These are phyloP conservation scores for Onygenales sp. DNA, from an alignment of 2,329 filamentous ascomycete genomes.

Conservation along the genomic window DNA sequence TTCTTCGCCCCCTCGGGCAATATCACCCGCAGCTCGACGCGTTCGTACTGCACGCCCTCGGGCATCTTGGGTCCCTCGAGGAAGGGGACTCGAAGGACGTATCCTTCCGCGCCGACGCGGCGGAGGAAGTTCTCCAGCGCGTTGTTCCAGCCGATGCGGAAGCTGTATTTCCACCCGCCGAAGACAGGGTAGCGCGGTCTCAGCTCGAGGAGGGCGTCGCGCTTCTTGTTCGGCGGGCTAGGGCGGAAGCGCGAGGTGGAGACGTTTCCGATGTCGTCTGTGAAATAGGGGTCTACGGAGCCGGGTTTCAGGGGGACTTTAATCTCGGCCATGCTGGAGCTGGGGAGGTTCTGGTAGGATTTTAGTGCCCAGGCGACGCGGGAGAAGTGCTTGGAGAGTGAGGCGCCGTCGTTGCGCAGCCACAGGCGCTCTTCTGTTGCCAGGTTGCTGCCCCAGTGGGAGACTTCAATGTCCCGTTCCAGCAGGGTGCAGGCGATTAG, in stretches of 20 bases:
- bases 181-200: conserved; percentile 95
- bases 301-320: conserved; percentile 70
- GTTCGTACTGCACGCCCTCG: conserved; percentile 80
- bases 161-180: conserved; percentile 96
- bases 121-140: conserved; percentile 70
- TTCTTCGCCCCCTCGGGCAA: conserved; percentile 80
- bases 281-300: conserved; percentile 83
- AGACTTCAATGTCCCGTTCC: conserved; percentile 88
- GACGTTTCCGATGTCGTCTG: conserved; percentile 92
- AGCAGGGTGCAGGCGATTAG: conserved; percentile 68
- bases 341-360: conserved; percentile 67
- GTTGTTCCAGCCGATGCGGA: conserved; percentile 92
- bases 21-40: conserved; percentile 69
- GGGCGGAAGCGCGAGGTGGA: conserved; percentile 80
- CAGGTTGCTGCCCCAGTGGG: conserved; percentile 95
- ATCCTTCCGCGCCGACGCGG: conserved; percentile 54
- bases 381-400: conserved; percentile 62
- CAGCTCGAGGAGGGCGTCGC: conserved; percentile 76
- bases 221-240: conserved; percentile 36
- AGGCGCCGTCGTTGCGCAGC: conserved; percentile 76
- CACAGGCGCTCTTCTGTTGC: conserved; percentile 92
- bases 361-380: conserved; percentile 66
- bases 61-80: conserved; percentile 79
- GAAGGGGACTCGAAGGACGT: conserved; percentile 83
- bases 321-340: conserved; percentile 70